These are phyloP conservation scores for Lodderomyces pseudojiufengensis DNA, from an alignment of 1,139 yeast species.

Conservation along the genomic window DNA sequence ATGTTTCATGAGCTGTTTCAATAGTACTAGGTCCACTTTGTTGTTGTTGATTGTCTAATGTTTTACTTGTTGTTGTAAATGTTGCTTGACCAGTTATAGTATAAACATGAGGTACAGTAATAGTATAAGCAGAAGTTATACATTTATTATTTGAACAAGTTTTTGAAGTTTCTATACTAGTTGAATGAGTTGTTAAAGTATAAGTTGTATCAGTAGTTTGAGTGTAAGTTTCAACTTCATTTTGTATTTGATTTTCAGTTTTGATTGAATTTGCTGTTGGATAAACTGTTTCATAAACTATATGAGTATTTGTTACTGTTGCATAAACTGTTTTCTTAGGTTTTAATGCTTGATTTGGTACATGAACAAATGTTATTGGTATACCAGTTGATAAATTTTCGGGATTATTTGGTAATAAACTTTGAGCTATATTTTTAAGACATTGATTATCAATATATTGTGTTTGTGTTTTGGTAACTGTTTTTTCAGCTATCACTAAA, in stretches of 20 bases:
- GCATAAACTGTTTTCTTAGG: slow-evolving; percentile 4
- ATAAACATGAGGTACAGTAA: slow-evolving; percentile 15
- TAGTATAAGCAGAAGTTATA: slow-evolving; percentile 8
- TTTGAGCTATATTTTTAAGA: slow-evolving; percentile 20
- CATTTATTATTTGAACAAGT: slow-evolving; percentile 15
- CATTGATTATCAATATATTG: slow-evolving; percentile 30
- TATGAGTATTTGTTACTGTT: slow-evolving; percentile 3
- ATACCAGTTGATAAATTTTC: slow-evolving; percentile 25
- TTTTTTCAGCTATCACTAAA: slow-evolving; percentile 13
- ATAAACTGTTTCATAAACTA: slow-evolving; percentile 1
- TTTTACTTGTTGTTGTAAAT: slow-evolving; percentile 9
- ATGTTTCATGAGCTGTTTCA: no score
- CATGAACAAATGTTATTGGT: slow-evolving; percentile 32
- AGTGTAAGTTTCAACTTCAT: not conserved
- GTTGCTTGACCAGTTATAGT: slow-evolving; percentile 7
- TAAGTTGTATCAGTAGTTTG: slow-evolving; percentile 12
- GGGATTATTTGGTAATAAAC: slow-evolving; percentile 25
- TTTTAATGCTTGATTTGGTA: slow-evolving; percentile 8
- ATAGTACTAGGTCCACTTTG: no score
- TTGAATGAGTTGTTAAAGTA: slow-evolving; percentile 4
- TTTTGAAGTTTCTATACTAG: slow-evolving; percentile 9
- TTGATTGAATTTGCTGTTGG: slow-evolving; percentile 1
- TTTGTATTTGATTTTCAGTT: slow-evolving; percentile 1
- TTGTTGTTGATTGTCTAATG: not conserved
- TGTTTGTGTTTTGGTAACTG: slow-evolving; percentile 28